Conservation (phyloP, 352 stramenopile species). For the Phytophthora tentaculata region DNA sequence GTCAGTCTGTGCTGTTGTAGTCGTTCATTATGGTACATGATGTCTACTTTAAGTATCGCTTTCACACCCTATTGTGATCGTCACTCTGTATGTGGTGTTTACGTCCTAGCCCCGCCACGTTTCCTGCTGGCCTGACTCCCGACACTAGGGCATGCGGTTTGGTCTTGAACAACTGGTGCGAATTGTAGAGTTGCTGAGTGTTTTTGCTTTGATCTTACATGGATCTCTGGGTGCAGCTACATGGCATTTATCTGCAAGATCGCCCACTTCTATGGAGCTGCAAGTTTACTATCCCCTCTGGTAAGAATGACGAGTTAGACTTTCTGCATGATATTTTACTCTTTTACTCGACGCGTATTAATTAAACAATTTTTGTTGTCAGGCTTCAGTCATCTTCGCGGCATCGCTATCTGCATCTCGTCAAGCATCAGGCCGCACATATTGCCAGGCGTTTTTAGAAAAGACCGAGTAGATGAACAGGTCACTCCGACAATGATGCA, state of each 20-base stretch:
- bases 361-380: not conserved
- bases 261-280: slow-evolving; percentile 33
- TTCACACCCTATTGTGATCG: no score
- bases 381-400: slow-evolving; percentile 9
- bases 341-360: not conserved
- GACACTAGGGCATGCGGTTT: slow-evolving; percentile 19
- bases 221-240: slow-evolving; percentile 10
- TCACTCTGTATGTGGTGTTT: not conserved
- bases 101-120: slow-evolving; percentile 22
- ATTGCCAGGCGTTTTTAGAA: slow-evolving; percentile 4
- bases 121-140: not conserved
- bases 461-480: slow-evolving; percentile 10
- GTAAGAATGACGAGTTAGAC: slow-evolving; percentile 12
- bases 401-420: not conserved
- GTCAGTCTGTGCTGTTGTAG: slow-evolving; percentile 37
- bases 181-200: not conserved
- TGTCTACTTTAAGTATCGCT: no score
- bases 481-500: no score
- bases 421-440: not conserved
- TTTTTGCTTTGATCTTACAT: not conserved
- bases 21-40: slow-evolving; percentile 29
- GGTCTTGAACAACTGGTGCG: slow-evolving; percentile 38
- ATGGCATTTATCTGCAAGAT: slow-evolving; percentile 43
- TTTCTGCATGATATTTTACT: not conserved
- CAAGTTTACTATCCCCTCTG: slow-evolving; percentile 16